phyloP scores from a whole-genome alignment of 2,329 filamentous ascomycete species.

The Bipolaris sorokiniana region DNA sequence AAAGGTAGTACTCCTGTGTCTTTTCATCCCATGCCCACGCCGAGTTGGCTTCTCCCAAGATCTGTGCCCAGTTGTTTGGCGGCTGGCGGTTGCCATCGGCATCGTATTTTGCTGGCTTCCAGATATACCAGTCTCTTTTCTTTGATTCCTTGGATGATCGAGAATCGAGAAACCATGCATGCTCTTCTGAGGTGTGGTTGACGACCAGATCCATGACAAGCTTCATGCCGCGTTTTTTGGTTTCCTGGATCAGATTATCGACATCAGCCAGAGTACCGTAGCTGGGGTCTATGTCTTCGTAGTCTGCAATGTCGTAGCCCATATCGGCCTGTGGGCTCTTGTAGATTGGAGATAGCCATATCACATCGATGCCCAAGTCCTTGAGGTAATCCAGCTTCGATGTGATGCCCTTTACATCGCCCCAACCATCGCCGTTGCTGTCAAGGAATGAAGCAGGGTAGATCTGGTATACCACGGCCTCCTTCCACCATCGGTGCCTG shows the following conservation, averaged over 20 bases:
- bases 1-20: slow-evolving; percentile 77
- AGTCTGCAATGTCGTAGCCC: slow-evolving; percentile 52
- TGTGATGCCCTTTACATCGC: slow-evolving; percentile 64
- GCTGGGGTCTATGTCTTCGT: slow-evolving; percentile 48
- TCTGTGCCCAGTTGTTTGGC: slow-evolving; percentile 74
- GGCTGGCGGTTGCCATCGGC: slow-evolving; percentile 68
- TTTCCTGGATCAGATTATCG: slow-evolving; percentile 46
- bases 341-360: slow-evolving; percentile 53
- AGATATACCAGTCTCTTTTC: slow-evolving; percentile 64
- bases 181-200: slow-evolving; percentile 52
- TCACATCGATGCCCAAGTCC: slow-evolving; percentile 51
- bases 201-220: slow-evolving; percentile 52
- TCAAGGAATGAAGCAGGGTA: slow-evolving; percentile 67
- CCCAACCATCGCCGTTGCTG: slow-evolving; percentile 61
- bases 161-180: slow-evolving; percentile 65
- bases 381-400: slow-evolving; percentile 63
- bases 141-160: slow-evolving; percentile 53
- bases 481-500: slow-evolving; percentile 63
- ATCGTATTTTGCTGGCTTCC: slow-evolving; percentile 54
- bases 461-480: slow-evolving; percentile 64
- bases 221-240: slow-evolving; percentile 48
- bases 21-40: slow-evolving; percentile 74
- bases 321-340: slow-evolving; percentile 55
- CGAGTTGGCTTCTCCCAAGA: slow-evolving; percentile 62
- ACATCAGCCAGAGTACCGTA: slow-evolving; percentile 50